Evolutionary conservation across 2,329 filamentous ascomycete species (phyloP), one percentile per base, ranked within the genome.

Genomic region (Penicillium sp.): DNA sequence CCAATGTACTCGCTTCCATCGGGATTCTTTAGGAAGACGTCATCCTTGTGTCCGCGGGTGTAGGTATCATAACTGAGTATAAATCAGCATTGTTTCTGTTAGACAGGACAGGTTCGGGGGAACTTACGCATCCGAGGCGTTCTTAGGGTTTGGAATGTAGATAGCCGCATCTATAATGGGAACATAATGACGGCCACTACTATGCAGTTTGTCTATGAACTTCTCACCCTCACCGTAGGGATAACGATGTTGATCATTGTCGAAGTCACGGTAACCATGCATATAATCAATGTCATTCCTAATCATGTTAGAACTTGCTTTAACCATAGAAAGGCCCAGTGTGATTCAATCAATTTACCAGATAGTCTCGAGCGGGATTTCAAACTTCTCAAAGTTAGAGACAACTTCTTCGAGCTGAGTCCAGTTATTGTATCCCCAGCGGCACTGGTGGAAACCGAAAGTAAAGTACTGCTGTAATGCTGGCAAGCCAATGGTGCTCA

Each of bases 381-480:
- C 74, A 57, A 84, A 85, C 21, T 75, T 77, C 57, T 76, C 78
- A 70, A 82, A 84, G 51, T 78, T 80, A 48, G 81, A 74, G 33
- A 84, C 77, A 12, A 85, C 79, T 62, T 83, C 83, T 61, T 88
- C 82, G 3, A 91, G 69, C 29, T 85, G 80, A 1, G 84, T 83
- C 85, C 88, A 91, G 66, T 90, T 91, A 39, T 82, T 77, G 70
- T 94, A 94, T 0, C 90, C 91, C 86, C 90, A 94, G 58, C 89
- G 83, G 66, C 90, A 93, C 70, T 96, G 90, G 63, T 96, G 91
- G 70, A 83, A 93, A 0, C 91, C 91, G 59, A 96, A 85, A 0
- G 87, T 86, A 81, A 86, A 93, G 76, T 94, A 94, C 64, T 89
- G 87, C 69, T 93, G 88, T 85, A 93, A 87, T 0, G 86, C 86